Evolutionary conservation across 2,329 filamentous ascomycete species (phyloP).

Genomic region (Colletotrichum higginsianum): DNA sequence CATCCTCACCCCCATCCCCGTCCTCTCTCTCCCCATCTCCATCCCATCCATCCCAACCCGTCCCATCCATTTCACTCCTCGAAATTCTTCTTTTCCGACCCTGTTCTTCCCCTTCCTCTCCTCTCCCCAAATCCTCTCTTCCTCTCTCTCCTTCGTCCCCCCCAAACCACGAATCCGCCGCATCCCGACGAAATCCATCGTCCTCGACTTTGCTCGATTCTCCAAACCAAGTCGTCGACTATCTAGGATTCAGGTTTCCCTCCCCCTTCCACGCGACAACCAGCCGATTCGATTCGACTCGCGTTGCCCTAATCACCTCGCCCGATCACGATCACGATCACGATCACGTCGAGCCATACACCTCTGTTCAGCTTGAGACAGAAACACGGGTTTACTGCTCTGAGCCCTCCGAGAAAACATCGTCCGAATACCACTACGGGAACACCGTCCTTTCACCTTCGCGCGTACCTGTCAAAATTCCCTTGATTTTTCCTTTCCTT

Average conservation of each 20-base stretch:
- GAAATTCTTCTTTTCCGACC: constrained; percentile 33
- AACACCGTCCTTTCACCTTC: constrained; percentile 11
- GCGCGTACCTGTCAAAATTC: constrained; percentile 14
- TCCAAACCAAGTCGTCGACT: constrained; percentile 34
- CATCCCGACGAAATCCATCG: constrained; percentile 34
- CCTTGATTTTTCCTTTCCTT: constrained; percentile 1
- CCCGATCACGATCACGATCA: neutral
- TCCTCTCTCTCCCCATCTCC: constrained; percentile 21
- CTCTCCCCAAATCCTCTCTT: constrained; percentile 10
- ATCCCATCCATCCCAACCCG: constrained; percentile 40
- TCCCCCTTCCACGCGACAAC: constrained; percentile 3
- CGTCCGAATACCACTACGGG: neutral
- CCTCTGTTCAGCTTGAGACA: neutral
- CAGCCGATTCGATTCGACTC: constrained; percentile 22
- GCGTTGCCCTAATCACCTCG: neutral
- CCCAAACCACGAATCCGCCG: constrained; percentile 41
- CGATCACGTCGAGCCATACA: neutral
- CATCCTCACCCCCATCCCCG: constrained; percentile 35
- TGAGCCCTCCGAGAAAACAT: neutral
- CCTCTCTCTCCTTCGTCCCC: constrained; percentile 2
- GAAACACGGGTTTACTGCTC: neutral
- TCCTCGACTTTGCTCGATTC: constrained; percentile 36
- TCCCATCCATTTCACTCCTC: constrained; percentile 39
- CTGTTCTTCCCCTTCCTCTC: constrained; percentile 7
- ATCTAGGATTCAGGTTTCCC: constrained; percentile 41